phyloP scores from a whole-genome alignment of 805 yeast genomes.

The Groenewaldozyma salmanticensis region DNA sequence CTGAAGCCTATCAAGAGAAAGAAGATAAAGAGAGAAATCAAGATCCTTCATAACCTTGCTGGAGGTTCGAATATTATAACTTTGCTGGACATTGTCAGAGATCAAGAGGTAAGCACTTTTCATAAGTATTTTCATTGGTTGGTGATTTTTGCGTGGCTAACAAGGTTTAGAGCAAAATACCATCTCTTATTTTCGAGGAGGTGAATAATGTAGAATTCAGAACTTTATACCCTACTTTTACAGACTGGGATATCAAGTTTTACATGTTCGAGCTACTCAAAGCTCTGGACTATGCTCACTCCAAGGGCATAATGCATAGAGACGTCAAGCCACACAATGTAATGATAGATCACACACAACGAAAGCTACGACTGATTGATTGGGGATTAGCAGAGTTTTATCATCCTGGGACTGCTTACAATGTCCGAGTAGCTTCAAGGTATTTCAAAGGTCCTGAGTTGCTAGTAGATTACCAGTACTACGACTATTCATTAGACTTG shows the following conservation, averaged over 20 bases:
- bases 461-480: conserved; percentile 68
- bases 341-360: conserved; percentile 70
- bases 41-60: conserved; percentile 72
- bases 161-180: conserved; percentile 43
- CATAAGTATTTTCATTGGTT: not conserved
- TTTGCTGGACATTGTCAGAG: conserved; percentile 77
- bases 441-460: conserved; percentile 90
- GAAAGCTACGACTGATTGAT: conserved; percentile 66
- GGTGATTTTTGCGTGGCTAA: not conserved
- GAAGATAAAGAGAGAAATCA: conserved; percentile 85
- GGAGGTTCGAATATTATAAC: conserved; percentile 76
- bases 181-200: conserved; percentile 80
- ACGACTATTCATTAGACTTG: conserved; percentile 80
- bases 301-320: conserved; percentile 91
- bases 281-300: conserved; percentile 82
- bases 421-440: conserved; percentile 85
- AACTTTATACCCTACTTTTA: conserved; percentile 71
- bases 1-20: conserved; percentile 88
- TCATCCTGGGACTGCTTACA: conserved; percentile 81
- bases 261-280: conserved; percentile 74
- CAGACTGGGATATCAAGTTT: conserved; percentile 63
- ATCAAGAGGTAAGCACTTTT: conserved; percentile 41
- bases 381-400: conserved; percentile 95
- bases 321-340: conserved; percentile 92
- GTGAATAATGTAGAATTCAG: conserved; percentile 81